phyloP scores from a whole-genome alignment of 2,329 filamentous ascomycete genomes.

The Fusarium continuum region DNA sequence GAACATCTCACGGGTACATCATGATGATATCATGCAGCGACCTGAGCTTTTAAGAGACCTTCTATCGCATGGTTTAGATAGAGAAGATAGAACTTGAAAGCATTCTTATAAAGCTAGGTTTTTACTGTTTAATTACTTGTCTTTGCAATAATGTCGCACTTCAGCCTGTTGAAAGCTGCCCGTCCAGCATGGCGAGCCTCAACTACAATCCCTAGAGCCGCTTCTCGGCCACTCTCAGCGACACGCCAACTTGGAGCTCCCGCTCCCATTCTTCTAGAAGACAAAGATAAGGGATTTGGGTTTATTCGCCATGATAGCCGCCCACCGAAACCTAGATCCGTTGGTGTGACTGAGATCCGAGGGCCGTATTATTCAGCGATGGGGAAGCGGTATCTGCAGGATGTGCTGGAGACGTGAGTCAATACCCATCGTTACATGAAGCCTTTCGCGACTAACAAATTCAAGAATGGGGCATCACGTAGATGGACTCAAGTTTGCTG shows the following conservation, averaged over 20 bases:
- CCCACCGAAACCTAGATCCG: conserved; percentile 58
- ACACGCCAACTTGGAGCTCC: neutral
- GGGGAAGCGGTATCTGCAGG: conserved; percentile 61
- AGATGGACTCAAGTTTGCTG: conserved; percentile 65
- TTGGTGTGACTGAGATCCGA: conserved; percentile 63
- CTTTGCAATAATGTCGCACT: neutral
- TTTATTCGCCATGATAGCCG: conserved; percentile 60
- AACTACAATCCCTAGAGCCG: neutral
- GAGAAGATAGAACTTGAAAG: too few relatives aligned
- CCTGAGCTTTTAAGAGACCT: neutral
- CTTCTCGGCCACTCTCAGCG: neutral
- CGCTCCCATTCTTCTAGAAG: neutral
- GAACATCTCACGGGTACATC: neutral
- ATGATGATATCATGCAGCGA: conserved; percentile 10
- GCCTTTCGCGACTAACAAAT: neutral
- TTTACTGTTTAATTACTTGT: too few relatives aligned
- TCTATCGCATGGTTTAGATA: too few relatives aligned
- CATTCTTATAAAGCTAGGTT: too few relatives aligned
- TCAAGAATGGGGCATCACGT: conserved; percentile 61
- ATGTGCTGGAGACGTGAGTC: conserved; percentile 60
- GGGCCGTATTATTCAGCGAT: conserved; percentile 65
- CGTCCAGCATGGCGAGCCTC: neutral
- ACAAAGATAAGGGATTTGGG: neutral
- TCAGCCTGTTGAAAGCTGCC: neutral
- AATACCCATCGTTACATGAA: too few relatives aligned